Conservation (phyloP, 345 rosid species). For the Eucalyptus cloeziana region DNA sequence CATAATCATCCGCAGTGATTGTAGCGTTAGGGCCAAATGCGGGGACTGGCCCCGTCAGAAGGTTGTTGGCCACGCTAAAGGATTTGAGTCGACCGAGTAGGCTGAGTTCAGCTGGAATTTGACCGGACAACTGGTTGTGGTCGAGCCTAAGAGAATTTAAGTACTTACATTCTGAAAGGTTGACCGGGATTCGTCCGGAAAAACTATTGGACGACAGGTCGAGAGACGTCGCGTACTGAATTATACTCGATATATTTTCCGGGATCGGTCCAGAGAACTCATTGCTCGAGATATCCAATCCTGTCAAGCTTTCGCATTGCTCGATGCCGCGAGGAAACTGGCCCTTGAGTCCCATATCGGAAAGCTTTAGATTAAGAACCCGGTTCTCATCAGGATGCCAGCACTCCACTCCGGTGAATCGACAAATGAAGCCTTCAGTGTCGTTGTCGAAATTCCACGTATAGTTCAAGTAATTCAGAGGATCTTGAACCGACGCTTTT, state of each 20-base stretch:
- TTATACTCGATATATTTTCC: conserved; percentile 4
- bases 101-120: conserved; percentile 39
- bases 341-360: conserved; percentile 58
- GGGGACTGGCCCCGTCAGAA: conserved; percentile 56
- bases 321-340: conserved; percentile 37
- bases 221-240: conserved; percentile 19
- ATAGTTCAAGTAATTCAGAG: conserved; percentile 17
- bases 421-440: conserved; percentile 61
- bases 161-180: conserved; percentile 27
- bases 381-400: conserved; percentile 93
- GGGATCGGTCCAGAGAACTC: conserved; percentile 53
- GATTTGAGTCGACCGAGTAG: conserved; percentile 34
- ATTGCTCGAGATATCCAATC: conserved; percentile 67
- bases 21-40: not conserved
- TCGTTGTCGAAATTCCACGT: conserved; percentile 51
- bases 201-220: conserved; percentile 65
- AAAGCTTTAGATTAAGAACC: conserved; percentile 55
- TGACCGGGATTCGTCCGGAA: conserved; percentile 45
- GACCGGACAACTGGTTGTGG: conserved; percentile 44
- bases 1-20: not conserved
- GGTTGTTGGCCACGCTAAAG: conserved; percentile 50
- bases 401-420: conserved; percentile 66
- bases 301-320: conserved; percentile 47
- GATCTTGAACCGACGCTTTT: conserved; percentile 26
- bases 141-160: conserved; percentile 58